Conservation (phyloP, 495 filamentous ascomycete species). For the Pseudotulostoma volvatum region DNA sequence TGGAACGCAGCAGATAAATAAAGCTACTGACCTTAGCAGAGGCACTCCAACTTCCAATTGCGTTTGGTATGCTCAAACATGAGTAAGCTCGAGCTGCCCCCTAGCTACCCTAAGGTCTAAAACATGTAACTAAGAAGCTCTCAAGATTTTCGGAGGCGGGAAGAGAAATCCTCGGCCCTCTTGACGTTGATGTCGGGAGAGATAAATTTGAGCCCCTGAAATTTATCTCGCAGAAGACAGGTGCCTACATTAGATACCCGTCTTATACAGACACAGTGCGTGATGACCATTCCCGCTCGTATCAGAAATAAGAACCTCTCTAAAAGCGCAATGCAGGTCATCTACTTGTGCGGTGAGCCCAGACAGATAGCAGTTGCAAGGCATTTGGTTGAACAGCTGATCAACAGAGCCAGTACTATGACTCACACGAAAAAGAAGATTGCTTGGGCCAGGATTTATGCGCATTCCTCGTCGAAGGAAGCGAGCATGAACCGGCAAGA, state of each 20-base stretch:
- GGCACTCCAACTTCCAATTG: conserved; percentile 5
- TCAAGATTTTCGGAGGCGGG: conserved; percentile 11
- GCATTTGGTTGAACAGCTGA: conserved; percentile 8
- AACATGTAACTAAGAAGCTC: neutral
- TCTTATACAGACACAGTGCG: conserved; percentile 8
- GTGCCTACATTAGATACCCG: conserved; percentile 12
- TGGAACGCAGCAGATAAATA: too few species aligned
- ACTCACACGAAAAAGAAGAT: conserved; percentile 6
- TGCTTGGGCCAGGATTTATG: conserved; percentile 10
- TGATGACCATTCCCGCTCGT: too few species aligned
- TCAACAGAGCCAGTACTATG: conserved; percentile 10
- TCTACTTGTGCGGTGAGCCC: conserved; percentile 13
- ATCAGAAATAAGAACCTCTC: too few species aligned
- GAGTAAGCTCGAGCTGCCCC: conserved; percentile 16
- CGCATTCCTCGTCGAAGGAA: conserved; percentile 9
- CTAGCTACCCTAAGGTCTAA: too few species aligned
- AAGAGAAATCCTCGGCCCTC: conserved; percentile 1
- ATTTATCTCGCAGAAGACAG: conserved; percentile 9
- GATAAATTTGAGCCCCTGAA: too few species aligned
- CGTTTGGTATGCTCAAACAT: conserved; percentile 11
- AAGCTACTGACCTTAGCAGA: conserved; percentile 3
- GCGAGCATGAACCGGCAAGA: conserved; percentile 11
- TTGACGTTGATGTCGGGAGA: too few species aligned
- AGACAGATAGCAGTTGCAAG: conserved; percentile 12
- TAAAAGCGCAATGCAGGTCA: conserved; percentile 6